Evolutionary conservation across 176 grass and related monocot genomes (phyloP).

Genomic region (Tuctoria greenei): DNA sequence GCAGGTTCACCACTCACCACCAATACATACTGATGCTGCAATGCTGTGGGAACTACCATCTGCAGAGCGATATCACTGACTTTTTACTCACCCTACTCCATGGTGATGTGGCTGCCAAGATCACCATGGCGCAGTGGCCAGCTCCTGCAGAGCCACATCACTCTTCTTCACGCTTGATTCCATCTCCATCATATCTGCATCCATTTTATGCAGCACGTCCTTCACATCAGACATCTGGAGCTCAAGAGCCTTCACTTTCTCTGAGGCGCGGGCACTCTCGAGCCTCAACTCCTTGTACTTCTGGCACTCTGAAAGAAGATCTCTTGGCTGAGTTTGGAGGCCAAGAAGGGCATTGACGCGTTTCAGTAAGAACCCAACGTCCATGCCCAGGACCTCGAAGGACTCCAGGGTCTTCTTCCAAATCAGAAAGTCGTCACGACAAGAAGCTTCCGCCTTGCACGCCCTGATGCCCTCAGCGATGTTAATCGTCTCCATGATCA

Average conservation of each 20-base stretch:
- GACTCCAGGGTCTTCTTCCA: constrained; percentile 52
- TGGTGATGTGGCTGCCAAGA: no score
- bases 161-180: constrained; percentile 13
- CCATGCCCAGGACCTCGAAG: constrained; percentile 43
- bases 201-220: constrained; percentile 21
- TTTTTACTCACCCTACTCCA: background rate
- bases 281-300: constrained; percentile 24
- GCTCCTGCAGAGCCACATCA: background rate
- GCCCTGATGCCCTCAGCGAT: constrained; percentile 38
- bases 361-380: constrained; percentile 33
- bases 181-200: constrained; percentile 37
- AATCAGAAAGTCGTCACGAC: constrained; percentile 8
- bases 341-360: constrained; percentile 3
- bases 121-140: constrained; percentile 37
- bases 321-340: background rate
- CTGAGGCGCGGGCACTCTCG: background rate
- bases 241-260: constrained; percentile 33
- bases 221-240: constrained; percentile 30
- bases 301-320: background rate
- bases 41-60: background rate
- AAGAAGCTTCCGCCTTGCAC: background rate
- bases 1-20: background rate
- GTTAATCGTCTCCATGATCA: constrained; percentile 48
- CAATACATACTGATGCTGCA: background rate
- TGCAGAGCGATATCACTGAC: no score